A percentile compares a stretch with the other conserved stretches of the same genome.
Conservation (phyloP, 192 early-diverging fungal species). For the Coemansia sp. region DNA sequence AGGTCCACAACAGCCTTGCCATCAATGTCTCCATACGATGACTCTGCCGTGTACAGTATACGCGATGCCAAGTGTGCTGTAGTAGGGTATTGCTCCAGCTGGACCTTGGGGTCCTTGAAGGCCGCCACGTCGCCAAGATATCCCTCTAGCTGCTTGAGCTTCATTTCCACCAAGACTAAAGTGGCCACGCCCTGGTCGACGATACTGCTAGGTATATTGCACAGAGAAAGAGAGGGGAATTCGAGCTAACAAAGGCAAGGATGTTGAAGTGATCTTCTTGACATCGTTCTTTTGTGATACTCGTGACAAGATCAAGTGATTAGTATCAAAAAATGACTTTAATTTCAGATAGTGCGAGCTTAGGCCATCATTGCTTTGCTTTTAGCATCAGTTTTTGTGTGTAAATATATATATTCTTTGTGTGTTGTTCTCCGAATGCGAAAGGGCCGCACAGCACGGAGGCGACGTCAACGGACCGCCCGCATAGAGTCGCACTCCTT, state of each 20-base stretch:
- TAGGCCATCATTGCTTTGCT: not conserved
- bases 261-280: no score
- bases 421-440: constrained; percentile 18
- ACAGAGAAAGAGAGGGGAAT: not conserved
- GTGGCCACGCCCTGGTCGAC: not conserved
- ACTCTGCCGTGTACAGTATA: constrained; percentile 78
- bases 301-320: not conserved
- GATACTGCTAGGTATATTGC: not conserved
- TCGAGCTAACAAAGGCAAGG: not conserved
- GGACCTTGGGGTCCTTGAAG: constrained; percentile 73
- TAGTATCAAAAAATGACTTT: not conserved
- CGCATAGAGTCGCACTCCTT: not conserved
- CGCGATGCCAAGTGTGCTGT: constrained; percentile 75
- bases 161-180: constrained; percentile 52
- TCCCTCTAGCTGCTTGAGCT: constrained; percentile 74
- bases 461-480: constrained; percentile 14
- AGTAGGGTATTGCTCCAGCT: constrained; percentile 81
- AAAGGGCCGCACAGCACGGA: constrained; percentile 32
- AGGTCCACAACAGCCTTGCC: constrained; percentile 74
- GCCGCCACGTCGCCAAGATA: constrained; percentile 65
- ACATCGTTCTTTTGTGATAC: not conserved
- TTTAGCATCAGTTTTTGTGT: not conserved
- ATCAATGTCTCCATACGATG: constrained; percentile 73
- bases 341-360: not conserved
- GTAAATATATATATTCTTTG: not conserved